Evolutionary conservation across 2,329 filamentous ascomycete species (phyloP), one percentile per base, ranked within the genome.

Genomic region (Zymoseptoria tritici): DNA sequence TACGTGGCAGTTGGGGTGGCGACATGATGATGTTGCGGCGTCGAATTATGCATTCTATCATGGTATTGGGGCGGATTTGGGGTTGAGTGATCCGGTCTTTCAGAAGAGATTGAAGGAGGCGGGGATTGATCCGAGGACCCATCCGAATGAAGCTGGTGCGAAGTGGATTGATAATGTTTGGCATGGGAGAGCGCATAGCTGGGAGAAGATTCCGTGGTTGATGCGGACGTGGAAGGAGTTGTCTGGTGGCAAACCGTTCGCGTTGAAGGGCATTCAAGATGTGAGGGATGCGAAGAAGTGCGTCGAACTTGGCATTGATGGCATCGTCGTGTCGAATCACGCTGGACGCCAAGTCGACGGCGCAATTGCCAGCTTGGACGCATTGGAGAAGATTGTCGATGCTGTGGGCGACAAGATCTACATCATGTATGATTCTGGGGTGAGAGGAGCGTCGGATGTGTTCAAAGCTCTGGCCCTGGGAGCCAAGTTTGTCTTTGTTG

Each of bases 321-420:
- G 84, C 0, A 87, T 91, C 54, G 80, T 90, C 1, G 77, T 90
- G 1, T 83, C 80, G 13, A 91, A 91, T 65, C 88, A 91, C 70
- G 88, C 87, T 1, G 87, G 87, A 0, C 73, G 87, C 20, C 83
- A 86, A 71, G 81, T 86, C 2, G 84, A 86, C 64, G 83, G 83
- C 0, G 83, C 83, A 2, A 76, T 83, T 58, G 83, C 79, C 11
- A 83, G 79, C 66, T 70, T 86, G 55, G 84, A 86, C 68, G 82
- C 82, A 1, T 66, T 86, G 63, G 82, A 85, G 73, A 80, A 79
- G 60, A 85, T 86, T 59, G 79, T 78, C 1, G 74, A 79, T 63
- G 78, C 79, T 13, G 78, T 83, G 13, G 80, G 80, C 0, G 76
- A 80, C 62, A 74, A 77, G 57, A 76, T 72, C 3, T 78, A 82